Evolutionary conservation across 768 basidiomycete species (phyloP), one percentile per base, ranked within the genome.

Genomic region (Boletus pseudopeckii): DNA sequence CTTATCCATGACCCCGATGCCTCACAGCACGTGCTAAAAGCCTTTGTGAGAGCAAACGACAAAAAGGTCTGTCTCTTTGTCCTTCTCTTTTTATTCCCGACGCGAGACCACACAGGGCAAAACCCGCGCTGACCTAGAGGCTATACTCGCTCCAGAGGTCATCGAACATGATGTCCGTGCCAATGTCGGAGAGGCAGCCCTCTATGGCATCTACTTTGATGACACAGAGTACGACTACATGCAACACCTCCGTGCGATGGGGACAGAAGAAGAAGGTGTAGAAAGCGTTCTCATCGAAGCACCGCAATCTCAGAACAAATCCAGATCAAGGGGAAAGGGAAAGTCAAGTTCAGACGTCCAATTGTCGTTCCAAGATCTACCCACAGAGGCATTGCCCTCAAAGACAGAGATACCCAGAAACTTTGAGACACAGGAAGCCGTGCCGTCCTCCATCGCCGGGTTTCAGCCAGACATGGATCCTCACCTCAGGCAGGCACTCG

Each of bases 221-320:
- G 95, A 99, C 66, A 88, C 91, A 7, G 82, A 93, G 54, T 99
- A 99, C 75, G 91, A 99, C 72, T 99, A 99, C 75, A 93, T 98
- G 90, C 88, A 95, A 69, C 97, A 99, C 72, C 81, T 99, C 41
- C 86, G 92, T 13, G 62, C 81, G 2, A 83, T 91, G 46, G 92
- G 91, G 4, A 64, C 81, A 13, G 80, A 86, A 53, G 90, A 91
- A 66, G 90, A 86, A 41, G 89, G 90, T 11, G 83, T 89, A 8
- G 92, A 93, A 37, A 88, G 84, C 53, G 73, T 91, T 48, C 77
- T 95, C 53, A 75, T 97, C 46, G 90, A 92, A 60, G 88, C 89
- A n/a, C 84, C 86, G 2, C 63, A 72, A 15, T 67, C 74, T 5
- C 75, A 75, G 57, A 62, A 55, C 53, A 74, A 74, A 48, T 51